These are phyloP conservation scores for Scleroderma bovista DNA, from an alignment of 768 basidiomycete genomes.

Conservation along the genomic window DNA sequence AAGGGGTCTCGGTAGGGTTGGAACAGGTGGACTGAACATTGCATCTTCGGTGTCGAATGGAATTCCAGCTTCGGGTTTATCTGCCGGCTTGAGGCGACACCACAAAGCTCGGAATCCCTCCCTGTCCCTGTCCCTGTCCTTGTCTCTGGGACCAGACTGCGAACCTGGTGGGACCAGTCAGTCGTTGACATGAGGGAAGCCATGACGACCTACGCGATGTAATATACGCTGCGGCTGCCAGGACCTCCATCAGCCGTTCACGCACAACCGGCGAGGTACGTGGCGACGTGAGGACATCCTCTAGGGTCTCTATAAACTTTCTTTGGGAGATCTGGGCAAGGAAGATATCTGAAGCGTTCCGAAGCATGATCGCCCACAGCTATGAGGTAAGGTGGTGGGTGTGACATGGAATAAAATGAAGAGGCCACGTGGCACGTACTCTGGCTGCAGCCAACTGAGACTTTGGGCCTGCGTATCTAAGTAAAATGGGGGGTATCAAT, in stretches of 20 bases:
- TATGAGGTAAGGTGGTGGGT: conserved; percentile 22
- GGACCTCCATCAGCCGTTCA: conserved; percentile 73
- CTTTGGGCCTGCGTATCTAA: conserved; percentile 67
- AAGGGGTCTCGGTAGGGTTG: conserved; percentile 26
- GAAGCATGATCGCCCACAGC: conserved; percentile 90
- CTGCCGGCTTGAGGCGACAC: conserved; percentile 71
- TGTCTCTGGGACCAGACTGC: conserved; percentile 21
- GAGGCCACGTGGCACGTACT: conserved; percentile 35
- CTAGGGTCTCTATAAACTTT: conserved; percentile 76
- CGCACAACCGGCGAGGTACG: conserved; percentile 75
- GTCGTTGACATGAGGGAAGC: background rate
- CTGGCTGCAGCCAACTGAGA: conserved; percentile 74
- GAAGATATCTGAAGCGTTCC: conserved; percentile 71
- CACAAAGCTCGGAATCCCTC: conserved; percentile 69
- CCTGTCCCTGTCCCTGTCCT: conserved; percentile 32
- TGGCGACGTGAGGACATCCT: conserved; percentile 59
- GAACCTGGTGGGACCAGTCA: conserved; percentile 11
- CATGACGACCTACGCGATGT: conserved; percentile 9
- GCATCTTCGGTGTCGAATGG: conserved; percentile 76
- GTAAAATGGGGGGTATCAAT: background rate
- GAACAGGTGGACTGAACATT: conserved; percentile 67
- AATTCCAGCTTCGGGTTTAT: conserved; percentile 80
- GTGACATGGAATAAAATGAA: conserved; percentile 1
- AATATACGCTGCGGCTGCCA: conserved; percentile 73
- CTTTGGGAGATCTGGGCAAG: conserved; percentile 62